Percentiles rank a stretch among this genome's conserved stretches.
These are phyloP conservation scores for Pseudogymnoascus sp. DNA, from an alignment of 2,329 filamentous ascomycete species.

Conservation along the genomic window DNA sequence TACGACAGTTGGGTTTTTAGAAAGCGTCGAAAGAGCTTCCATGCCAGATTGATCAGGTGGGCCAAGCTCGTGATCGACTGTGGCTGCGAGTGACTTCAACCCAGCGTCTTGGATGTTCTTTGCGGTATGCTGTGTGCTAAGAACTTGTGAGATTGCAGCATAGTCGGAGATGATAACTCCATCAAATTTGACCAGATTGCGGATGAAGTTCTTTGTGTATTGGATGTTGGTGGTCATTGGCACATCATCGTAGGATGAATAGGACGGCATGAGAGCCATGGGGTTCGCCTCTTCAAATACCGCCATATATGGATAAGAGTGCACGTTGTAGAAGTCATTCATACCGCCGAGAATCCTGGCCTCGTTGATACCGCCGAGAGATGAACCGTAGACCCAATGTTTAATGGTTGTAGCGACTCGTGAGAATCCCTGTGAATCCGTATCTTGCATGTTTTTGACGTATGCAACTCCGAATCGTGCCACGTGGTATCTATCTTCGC, in stretches of 20 bases:
- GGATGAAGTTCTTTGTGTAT: slow-evolving; percentile 24
- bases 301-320: slow-evolving; percentile 52
- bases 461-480: slow-evolving; percentile 28
- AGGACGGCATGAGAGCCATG: slow-evolving; percentile 57
- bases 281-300: slow-evolving; percentile 56
- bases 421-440: slow-evolving; percentile 26
- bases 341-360: slow-evolving; percentile 21
- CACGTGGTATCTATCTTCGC: slow-evolving; percentile 28
- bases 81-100: background rate
- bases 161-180: slow-evolving; percentile 30
- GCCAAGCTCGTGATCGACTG: background rate
- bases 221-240: slow-evolving; percentile 28
- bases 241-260: slow-evolving; percentile 31
- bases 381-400: slow-evolving; percentile 30
- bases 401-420: slow-evolving; percentile 31
- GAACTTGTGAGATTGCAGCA: slow-evolving; percentile 21
- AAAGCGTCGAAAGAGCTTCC: background rate
- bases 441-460: slow-evolving; percentile 30
- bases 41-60: background rate
- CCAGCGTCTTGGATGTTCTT: slow-evolving; percentile 9
- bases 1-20: background rate
- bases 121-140: slow-evolving; percentile 18
- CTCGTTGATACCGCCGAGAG: slow-evolving; percentile 28
- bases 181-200: slow-evolving; percentile 25
- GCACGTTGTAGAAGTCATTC: slow-evolving; percentile 30